Percentiles rank a stretch among this genome's conserved stretches.
Evolutionary conservation across 2,329 filamentous ascomycete species (phyloP).

Genomic region (Fusarium sp.): DNA sequence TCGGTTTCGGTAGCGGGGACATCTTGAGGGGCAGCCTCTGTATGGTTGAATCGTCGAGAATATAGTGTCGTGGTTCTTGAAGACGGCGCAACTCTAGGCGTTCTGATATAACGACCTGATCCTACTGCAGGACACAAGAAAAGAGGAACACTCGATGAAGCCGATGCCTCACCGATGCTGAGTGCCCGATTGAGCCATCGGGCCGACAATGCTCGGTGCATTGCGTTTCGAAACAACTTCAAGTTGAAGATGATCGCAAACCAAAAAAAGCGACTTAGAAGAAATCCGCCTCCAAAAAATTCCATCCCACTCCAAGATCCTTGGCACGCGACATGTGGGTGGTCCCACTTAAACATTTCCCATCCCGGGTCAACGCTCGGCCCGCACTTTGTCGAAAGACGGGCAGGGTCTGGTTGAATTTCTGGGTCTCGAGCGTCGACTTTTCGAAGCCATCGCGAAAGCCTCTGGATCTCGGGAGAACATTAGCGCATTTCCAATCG

Average conservation of each 20-base stretch:
- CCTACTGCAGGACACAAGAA: conserved; percentile 62
- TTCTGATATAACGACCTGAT: conserved; percentile 32
- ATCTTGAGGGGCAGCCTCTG: conserved; percentile 33
- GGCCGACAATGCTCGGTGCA: conserved; percentile 59
- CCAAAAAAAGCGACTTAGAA: conserved; percentile 24
- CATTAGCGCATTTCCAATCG: conserved; percentile 25
- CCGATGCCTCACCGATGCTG: conserved; percentile 54
- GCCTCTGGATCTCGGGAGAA: conserved; percentile 24
- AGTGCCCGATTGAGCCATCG: conserved; percentile 58
- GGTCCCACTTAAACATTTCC: conserved; percentile 21
- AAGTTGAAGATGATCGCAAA: conserved; percentile 6
- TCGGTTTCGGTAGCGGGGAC: neutral
- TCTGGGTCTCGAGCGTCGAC: conserved; percentile 39
- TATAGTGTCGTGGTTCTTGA: conserved; percentile 23
- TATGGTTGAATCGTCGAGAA: conserved; percentile 45
- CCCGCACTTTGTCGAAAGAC: conserved; percentile 38
- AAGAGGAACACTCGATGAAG: conserved; percentile 55
- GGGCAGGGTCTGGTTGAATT: conserved; percentile 43
- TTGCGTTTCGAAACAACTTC: conserved; percentile 36
- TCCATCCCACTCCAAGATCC: conserved; percentile 30
- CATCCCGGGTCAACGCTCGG: conserved; percentile 46
- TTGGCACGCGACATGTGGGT: conserved; percentile 22
- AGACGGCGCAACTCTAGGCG: conserved; percentile 11
- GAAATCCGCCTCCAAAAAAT: conserved; percentile 38
- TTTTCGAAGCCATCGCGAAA: conserved; percentile 43